phyloP scores from a whole-genome alignment of 192 early-diverging fungal genomes.

The Coemansia sp. region DNA sequence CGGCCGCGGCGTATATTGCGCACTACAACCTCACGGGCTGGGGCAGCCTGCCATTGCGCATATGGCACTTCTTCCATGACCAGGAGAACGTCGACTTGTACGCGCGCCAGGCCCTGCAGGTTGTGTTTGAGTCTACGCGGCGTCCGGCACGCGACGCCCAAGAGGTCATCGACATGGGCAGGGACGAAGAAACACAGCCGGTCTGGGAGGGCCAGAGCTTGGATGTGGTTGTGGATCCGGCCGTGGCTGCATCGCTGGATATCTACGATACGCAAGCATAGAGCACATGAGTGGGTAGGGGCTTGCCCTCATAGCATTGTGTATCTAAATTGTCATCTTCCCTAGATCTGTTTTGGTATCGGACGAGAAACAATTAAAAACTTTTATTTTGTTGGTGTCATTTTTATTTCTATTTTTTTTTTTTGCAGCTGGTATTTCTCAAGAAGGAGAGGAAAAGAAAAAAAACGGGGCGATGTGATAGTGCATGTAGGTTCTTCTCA shows the following conservation, averaged over 20 bases:
- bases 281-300: background rate
- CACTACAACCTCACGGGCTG: constrained; percentile 48
- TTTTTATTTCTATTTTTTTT: too few species aligned
- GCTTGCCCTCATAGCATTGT: background rate
- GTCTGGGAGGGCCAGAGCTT: constrained; percentile 42
- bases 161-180: constrained; percentile 44
- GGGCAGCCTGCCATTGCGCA: constrained; percentile 42
- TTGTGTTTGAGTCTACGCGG: constrained; percentile 47
- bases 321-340: background rate
- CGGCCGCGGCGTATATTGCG: constrained; percentile 47
- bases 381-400: too few species aligned
- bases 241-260: constrained; percentile 29
- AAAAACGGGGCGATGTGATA: background rate
- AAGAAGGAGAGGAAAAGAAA: background rate
- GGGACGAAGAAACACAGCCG: constrained; percentile 31
- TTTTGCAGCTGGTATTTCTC: background rate
- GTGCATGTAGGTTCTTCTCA: background rate
- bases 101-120: constrained; percentile 51
- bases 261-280: constrained; percentile 46
- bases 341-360: background rate
- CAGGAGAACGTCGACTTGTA: constrained; percentile 56
- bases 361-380: background rate
- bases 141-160: constrained; percentile 23
- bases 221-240: constrained; percentile 38
- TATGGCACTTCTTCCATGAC: constrained; percentile 57